Base-by-base conservation (phyloP, 2,329 filamentous ascomycete species). In the Elsinoe fawcettii region DNA sequence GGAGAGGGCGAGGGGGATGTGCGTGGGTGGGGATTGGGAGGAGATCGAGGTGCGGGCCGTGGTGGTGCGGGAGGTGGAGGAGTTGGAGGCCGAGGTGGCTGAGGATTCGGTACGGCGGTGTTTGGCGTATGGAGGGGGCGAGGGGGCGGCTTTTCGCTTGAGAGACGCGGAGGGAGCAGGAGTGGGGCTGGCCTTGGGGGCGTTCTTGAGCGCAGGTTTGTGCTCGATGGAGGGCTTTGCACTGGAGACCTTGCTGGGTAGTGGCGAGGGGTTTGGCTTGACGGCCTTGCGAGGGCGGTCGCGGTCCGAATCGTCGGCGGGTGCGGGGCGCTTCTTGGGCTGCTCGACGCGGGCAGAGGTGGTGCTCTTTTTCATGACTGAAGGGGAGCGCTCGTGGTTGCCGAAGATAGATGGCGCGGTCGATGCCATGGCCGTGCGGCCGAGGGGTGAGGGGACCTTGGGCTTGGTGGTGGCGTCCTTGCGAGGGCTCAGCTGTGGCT, bases 381-480 rank as follows among this genome's bases (percentile, higher is more conserved):
- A 55, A 34, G 46, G 60, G 18, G 49, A 53, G 18, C 22, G 32
- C 22, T 56, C 43, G 30, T 47, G 41, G 41, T 47, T 47, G 54
- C 54, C 54, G 20, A 56, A 56, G 22, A 56, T 27, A 11, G 37
- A 46, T 11, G 54, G 54, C 16, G 27, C 69, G 65, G 60, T 70
- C 68, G 59, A 73, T 65, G 61, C 74, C 75, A 56, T 73, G 70
- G 36, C 75, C 74, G 22, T 74, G 59, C 16, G 80, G 8, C 79
- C 81, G 9, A 84, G 75, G 11, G 81, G 81, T 14, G 82, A 84
- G 2, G 81, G 81, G 55, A 84, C 84, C 64, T 77, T 79, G 1
- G 82, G 80, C 41, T 80, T 81, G 59, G 74, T 81, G 59, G 74
- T 82, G 70, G 73, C 51, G 63, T 70, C 53, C 65, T 67, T 66